Conservation (phyloP, 1,139 yeast species). For the Nakaseomyces delphensis region DNA sequence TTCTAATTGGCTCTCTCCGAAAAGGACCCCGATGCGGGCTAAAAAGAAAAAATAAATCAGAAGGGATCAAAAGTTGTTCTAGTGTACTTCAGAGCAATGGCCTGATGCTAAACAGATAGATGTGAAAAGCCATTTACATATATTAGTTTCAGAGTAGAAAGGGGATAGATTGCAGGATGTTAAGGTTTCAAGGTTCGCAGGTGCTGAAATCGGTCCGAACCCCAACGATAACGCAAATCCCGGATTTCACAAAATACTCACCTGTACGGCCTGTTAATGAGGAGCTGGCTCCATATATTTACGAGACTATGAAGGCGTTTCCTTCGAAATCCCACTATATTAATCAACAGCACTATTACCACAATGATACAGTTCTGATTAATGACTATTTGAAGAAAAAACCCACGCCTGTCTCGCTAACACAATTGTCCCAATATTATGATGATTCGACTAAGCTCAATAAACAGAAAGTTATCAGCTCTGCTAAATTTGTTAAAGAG, state of each 20-base stretch:
- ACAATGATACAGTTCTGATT: slow-evolving; percentile 54
- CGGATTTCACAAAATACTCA: slow-evolving; percentile 30
- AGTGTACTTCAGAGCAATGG: too few relatives aligned
- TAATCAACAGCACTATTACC: slow-evolving; percentile 69
- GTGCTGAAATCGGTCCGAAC: slow-evolving; percentile 13
- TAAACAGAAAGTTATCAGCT: slow-evolving; percentile 64
- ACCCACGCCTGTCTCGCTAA: slow-evolving; percentile 83
- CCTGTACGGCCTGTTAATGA: slow-evolving; percentile 27
- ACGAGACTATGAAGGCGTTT: slow-evolving; percentile 27
- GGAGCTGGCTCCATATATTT: slow-evolving; percentile 28
- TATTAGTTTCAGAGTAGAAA: too few relatives aligned
- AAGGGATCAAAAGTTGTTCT: background rate
- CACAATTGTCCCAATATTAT: slow-evolving; percentile 86
- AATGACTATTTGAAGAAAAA: slow-evolving; percentile 53
- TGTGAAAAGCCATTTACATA: too few relatives aligned
- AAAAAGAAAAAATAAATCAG: background rate
- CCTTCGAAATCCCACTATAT: slow-evolving; percentile 33
- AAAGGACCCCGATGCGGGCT: background rate
- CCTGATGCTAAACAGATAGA: background rate
- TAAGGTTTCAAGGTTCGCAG: slow-evolving; percentile 1
- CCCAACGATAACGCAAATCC: slow-evolving; percentile 23
- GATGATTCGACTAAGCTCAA: slow-evolving; percentile 48
- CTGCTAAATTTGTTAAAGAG: slow-evolving; percentile 80
- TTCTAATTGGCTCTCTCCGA: background rate
- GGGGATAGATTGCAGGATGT: too few relatives aligned